Evolutionary conservation across 2,329 filamentous ascomycete genomes (phyloP).

Genomic region (Beauveria medogensis): DNA sequence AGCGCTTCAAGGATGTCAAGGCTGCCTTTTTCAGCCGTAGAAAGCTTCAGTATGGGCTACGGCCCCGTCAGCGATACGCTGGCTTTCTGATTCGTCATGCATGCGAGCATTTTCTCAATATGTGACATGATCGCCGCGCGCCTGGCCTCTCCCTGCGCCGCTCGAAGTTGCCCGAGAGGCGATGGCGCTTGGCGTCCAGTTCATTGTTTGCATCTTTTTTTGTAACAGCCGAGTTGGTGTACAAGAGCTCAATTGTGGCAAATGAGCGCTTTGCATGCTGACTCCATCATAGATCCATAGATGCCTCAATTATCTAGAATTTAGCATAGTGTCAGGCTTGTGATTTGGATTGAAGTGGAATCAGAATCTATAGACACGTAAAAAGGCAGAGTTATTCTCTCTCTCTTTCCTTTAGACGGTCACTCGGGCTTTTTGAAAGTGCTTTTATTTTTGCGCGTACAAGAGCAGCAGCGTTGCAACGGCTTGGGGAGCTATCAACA

Average conservation of each 20-base stretch:
- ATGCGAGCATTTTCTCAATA: neutral
- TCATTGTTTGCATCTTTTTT: slow-evolving; percentile 2
- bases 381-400: no score
- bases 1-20: neutral
- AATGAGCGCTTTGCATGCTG: neutral
- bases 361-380: no score
- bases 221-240: neutral
- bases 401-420: no score
- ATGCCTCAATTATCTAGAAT: neutral
- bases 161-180: neutral
- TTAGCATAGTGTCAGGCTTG: neutral
- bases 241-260: neutral
- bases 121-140: neutral
- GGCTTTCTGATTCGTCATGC: neutral
- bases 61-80: neutral
- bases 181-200: slow-evolving; percentile 1
- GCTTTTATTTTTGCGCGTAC: neutral
- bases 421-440: no score
- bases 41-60: slow-evolving; percentile 1
- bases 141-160: neutral
- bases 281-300: neutral
- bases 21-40: neutral
- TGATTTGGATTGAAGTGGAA: neutral
- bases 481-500: neutral
- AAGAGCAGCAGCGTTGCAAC: neutral